Evolutionary conservation across 345 rosid genomes (phyloP), one percentile per base, ranked within the genome.

Genomic region (Euphorbia tirucalli): DNA sequence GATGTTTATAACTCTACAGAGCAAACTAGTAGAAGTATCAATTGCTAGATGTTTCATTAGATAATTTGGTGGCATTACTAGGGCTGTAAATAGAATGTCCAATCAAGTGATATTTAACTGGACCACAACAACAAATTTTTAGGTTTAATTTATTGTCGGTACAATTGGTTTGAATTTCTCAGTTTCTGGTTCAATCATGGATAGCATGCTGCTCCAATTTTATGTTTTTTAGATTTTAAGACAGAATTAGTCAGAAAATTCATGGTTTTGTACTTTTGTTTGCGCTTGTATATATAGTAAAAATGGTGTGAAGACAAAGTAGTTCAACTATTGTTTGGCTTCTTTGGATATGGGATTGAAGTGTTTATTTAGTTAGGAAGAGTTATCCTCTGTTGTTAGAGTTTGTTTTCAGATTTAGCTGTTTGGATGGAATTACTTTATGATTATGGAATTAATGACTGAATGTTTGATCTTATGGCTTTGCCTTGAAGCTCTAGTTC

Each of bases 31-130:
- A 77, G 56, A 66, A 31, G 54, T 69, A 70, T 73, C 76, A 52
- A 71, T 50, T 69, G 77, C 65, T 70, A 61, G 81, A 56, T 66
- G 37, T 76, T 65, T 76, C 44, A 71, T 49, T 74, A 65, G 65
- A 54, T 66, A 61, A 65, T 69, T 77, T 77, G 72, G 75, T 83
- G 87, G 81, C 76, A 80, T 72, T 71, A 72, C 48, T 71, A 72
- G 84, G 71, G 64, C 48, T 86, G 87, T 83, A 83, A 71, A 83
- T 86, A 79, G 74, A 75, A 66, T 75, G 72, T 80, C 71, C 74
- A 67, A 64, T 70, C 60, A 64, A 78, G 84, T 70, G 77, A 68
- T 21, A 5, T 68, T 43, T 62, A 74, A 52, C 83, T 37, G 31
- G 56, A 74, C 21, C 43, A 55, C 72, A 65, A 68, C 28, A 64